Evolutionary conservation across 1,284 basidiomycete genomes (phyloP).

Genomic region (Bondarzewia mesenterica): DNA sequence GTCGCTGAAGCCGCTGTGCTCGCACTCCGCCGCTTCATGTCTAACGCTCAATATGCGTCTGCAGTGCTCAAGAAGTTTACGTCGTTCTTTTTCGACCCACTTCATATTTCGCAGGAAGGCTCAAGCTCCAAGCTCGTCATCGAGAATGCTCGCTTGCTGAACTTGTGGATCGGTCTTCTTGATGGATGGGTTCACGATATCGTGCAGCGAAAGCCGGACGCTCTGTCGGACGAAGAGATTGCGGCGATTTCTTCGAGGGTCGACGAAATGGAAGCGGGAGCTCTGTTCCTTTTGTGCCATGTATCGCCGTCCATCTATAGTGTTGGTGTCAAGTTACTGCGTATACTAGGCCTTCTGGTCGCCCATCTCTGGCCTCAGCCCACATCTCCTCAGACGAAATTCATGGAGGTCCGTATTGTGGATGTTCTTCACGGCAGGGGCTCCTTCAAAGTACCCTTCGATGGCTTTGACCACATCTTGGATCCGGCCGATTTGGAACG

Average conservation of each 20-base stretch:
- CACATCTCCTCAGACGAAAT: slow-evolving; percentile 17
- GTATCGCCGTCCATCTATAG: slow-evolving; percentile 40
- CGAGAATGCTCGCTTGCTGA: slow-evolving; percentile 57
- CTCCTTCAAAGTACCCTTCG: slow-evolving; percentile 36
- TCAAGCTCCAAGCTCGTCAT: slow-evolving; percentile 55
- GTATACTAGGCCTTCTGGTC: slow-evolving; percentile 39
- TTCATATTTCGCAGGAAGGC: slow-evolving; percentile 60
- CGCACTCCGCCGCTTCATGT: slow-evolving; percentile 71
- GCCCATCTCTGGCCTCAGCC: slow-evolving; percentile 31
- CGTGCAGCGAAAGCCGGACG: slow-evolving; percentile 32
- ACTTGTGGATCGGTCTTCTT: slow-evolving; percentile 72
- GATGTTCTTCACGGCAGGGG: slow-evolving; percentile 42
- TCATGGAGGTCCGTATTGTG: slow-evolving; percentile 30
- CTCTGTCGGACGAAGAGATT: slow-evolving; percentile 31
- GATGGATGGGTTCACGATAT: slow-evolving; percentile 57
- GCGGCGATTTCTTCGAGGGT: slow-evolving; percentile 32
- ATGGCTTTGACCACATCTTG: slow-evolving; percentile 60
- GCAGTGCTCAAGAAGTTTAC: slow-evolving; percentile 66
- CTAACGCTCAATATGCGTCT: slow-evolving; percentile 49
- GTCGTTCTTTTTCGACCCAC: slow-evolving; percentile 72
- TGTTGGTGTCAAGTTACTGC: slow-evolving; percentile 54
- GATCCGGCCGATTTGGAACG: slow-evolving; percentile 50
- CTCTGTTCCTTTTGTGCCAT: slow-evolving; percentile 75
- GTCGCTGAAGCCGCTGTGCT: slow-evolving; percentile 64
- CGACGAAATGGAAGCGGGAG: slow-evolving; percentile 64